Evolutionary conservation across 768 basidiomycete species (phyloP).

Genomic region (Antrodiella citrinella): DNA sequence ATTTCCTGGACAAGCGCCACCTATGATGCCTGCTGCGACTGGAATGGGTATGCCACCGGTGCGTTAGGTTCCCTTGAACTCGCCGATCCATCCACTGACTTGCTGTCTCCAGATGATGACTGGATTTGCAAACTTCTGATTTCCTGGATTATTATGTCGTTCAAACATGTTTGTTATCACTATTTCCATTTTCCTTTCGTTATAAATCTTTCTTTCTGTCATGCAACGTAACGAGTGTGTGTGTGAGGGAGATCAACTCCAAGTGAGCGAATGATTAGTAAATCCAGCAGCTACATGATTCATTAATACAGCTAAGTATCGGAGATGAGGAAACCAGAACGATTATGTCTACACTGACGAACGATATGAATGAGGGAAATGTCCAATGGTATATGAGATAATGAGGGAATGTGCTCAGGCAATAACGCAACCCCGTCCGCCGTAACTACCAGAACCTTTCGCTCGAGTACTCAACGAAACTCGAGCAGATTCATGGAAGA

Average conservation of each 20-base stretch:
- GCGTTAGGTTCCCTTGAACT: slow-evolving; percentile 20
- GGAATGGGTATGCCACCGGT: slow-evolving; percentile 55
- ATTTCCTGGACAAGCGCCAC: slow-evolving; percentile 55
- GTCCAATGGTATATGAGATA: background rate
- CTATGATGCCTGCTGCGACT: slow-evolving; percentile 49
- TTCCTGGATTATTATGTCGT: slow-evolving; percentile 1
- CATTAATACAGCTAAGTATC: background rate
- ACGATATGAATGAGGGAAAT: background rate
- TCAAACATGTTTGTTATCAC: background rate
- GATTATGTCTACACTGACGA: background rate
- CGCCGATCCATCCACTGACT: slow-evolving; percentile 4
- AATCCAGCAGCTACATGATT: background rate
- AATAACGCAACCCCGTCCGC: slow-evolving; percentile 39
- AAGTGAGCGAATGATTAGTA: background rate
- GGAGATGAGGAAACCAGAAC: background rate
- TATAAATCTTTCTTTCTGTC: background rate
- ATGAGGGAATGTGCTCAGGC: slow-evolving; percentile 34
- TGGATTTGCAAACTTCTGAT: slow-evolving; percentile 43
- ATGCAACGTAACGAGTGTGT: no score
- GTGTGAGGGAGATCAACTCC: background rate
- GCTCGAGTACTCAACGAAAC: slow-evolving; percentile 71
- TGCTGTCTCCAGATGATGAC: slow-evolving; percentile 43
- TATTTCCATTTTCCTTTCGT: background rate
- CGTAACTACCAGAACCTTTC: slow-evolving; percentile 47
- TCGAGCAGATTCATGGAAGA: slow-evolving; percentile 86